phyloP scores from a whole-genome alignment of 2,329 filamentous ascomycete species.

The Aspergillus aculeatus region DNA sequence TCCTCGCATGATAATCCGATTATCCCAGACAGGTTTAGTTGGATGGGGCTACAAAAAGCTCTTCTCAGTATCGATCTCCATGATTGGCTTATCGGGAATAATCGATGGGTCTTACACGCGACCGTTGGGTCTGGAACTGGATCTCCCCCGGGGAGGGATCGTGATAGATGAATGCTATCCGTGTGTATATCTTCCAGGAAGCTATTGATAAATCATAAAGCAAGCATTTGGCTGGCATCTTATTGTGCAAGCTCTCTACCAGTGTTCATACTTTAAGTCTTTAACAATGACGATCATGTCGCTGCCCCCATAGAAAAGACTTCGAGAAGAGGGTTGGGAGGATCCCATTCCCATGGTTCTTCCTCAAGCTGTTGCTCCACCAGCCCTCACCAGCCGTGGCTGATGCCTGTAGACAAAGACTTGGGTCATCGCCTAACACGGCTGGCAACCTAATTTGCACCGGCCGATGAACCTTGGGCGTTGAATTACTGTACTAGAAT shows the following conservation, averaged over 20 bases:
- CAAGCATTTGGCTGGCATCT: neutral
- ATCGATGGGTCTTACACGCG: constrained; percentile 7
- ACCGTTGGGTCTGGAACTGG: constrained; percentile 13
- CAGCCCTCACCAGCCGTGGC: neutral
- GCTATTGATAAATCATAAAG: neutral
- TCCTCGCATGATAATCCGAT: constrained; percentile 7
- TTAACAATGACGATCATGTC: neutral
- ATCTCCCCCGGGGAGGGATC: neutral
- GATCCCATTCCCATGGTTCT: neutral
- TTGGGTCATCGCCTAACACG: neutral
- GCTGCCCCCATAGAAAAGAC: neutral
- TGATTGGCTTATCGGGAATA: constrained; percentile 6
- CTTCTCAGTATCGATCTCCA: neutral
- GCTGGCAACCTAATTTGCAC: neutral
- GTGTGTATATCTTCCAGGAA: no score
- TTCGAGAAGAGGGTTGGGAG: neutral
- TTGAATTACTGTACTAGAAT: neutral
- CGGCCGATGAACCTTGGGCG: neutral
- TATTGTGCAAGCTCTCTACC: neutral
- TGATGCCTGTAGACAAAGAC: neutral
- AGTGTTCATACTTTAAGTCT: neutral
- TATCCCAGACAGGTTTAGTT: constrained; percentile 3
- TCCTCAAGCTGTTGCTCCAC: neutral
- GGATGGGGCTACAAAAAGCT: constrained; percentile 1
- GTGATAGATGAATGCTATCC: neutral